Percentiles rank a stretch among this genome's conserved stretches.
These are phyloP conservation scores for Carpinus viminea DNA, from an alignment of 306 rosid genomes.

Conservation along the genomic window DNA sequence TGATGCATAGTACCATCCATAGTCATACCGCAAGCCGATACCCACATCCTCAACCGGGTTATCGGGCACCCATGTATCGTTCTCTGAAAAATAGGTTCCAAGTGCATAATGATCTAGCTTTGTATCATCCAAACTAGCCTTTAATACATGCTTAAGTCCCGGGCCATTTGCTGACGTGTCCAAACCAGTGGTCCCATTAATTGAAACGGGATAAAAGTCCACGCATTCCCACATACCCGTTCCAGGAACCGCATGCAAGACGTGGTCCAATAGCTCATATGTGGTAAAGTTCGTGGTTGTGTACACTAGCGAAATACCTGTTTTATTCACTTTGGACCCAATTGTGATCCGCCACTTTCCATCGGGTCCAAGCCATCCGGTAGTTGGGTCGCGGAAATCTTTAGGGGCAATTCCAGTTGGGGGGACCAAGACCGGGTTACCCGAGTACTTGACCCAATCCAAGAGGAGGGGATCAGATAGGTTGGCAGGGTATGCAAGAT, in stretches of 20 bases:
- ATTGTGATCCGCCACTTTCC: slow-evolving; percentile 58
- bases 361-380: slow-evolving; percentile 68
- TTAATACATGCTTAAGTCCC: slow-evolving; percentile 65
- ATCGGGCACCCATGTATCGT: slow-evolving; percentile 86
- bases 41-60: slow-evolving; percentile 84
- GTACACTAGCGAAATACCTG: slow-evolving; percentile 60
- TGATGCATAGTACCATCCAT: slow-evolving; percentile 84
- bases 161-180: slow-evolving; percentile 56
- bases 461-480: slow-evolving; percentile 81
- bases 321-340: slow-evolving; percentile 51
- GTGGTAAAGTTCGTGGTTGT: slow-evolving; percentile 49
- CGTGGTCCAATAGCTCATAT: slow-evolving; percentile 32
- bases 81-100: slow-evolving; percentile 56
- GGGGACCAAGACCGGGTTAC: slow-evolving; percentile 67
- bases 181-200: slow-evolving; percentile 58
- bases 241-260: slow-evolving; percentile 64
- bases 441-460: slow-evolving; percentile 63
- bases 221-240: slow-evolving; percentile 99
- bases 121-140: slow-evolving; percentile 77
- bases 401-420: slow-evolving; percentile 43
- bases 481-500: slow-evolving; percentile 71
- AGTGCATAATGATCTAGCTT: slow-evolving; percentile 62
- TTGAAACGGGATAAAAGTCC: slow-evolving; percentile 70
- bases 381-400: slow-evolving; percentile 79
- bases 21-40: slow-evolving; percentile 66